Conservation (phyloP, 495 filamentous ascomycete genomes). For the Opeltia flavorubescens region DNA sequence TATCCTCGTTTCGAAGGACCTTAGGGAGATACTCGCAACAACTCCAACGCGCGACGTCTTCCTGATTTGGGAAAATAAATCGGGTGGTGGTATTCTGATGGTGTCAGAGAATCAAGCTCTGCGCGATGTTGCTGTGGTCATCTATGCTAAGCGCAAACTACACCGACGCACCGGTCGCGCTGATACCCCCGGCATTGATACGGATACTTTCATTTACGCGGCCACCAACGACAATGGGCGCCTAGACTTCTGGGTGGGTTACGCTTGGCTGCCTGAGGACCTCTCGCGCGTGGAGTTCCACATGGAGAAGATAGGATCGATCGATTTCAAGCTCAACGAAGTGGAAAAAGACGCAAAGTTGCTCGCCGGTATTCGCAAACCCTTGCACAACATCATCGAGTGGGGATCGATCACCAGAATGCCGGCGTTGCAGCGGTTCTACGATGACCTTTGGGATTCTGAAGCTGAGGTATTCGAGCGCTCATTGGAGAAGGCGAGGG, state of each 20-base stretch:
- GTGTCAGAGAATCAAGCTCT: not conserved
- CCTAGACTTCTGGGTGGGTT: not conserved
- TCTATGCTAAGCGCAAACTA: not conserved
- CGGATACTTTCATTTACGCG: not conserved
- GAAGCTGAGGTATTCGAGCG: not conserved
- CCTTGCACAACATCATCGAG: not conserved
- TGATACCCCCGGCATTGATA: not conserved
- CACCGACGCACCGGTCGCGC: not conserved
- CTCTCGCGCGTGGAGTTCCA: not conserved
- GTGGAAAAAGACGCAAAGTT: not conserved
- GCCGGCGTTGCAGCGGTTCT: not conserved
- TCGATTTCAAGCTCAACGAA: not conserved
- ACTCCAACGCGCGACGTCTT: not conserved
- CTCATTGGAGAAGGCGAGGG: not conserved
- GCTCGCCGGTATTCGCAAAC: not conserved
- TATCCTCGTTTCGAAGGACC: not conserved
- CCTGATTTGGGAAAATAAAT: not conserved
- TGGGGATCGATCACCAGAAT: not conserved
- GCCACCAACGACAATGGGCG: not conserved
- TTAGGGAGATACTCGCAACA: not conserved
- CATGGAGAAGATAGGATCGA: not conserved
- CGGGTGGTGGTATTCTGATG: not conserved
- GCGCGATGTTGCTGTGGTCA: not conserved
- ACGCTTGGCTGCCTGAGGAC: not conserved
- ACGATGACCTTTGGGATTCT: not conserved